Evolutionary conservation across 331 rosid genomes (phyloP).

Genomic region (Phaseolus coccineus): DNA sequence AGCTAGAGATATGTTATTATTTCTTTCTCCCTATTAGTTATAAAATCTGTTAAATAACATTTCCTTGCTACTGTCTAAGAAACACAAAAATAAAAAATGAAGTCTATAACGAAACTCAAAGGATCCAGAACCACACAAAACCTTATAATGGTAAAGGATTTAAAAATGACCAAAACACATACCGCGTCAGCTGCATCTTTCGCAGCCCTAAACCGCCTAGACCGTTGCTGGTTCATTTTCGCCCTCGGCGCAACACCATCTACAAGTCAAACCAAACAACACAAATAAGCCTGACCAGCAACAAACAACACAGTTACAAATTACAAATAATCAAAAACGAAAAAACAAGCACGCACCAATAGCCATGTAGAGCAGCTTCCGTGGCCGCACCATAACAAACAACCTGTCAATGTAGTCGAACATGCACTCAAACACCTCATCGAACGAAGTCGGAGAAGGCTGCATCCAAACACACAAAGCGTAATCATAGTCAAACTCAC

Average conservation of each 20-base stretch:
- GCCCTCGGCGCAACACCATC: constrained; percentile 99
- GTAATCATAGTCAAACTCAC: background rate
- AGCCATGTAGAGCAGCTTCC: constrained; percentile 97
- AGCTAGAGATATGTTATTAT: background rate
- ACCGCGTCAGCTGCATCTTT: constrained; percentile 96
- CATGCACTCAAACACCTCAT: constrained; percentile 94
- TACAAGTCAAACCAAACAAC: constrained; percentile 44
- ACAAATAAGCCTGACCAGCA: constrained; percentile 28
- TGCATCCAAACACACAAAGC: constrained; percentile 47
- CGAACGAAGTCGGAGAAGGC: constrained; percentile 87
- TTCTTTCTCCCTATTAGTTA: background rate
- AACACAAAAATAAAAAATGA: background rate
- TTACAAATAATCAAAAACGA: background rate
- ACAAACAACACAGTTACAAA: background rate
- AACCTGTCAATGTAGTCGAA: constrained; percentile 94
- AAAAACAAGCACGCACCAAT: constrained; percentile 71
- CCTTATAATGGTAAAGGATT: constrained; percentile 14
- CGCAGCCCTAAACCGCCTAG: constrained; percentile 94
- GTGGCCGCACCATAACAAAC: constrained; percentile 91
- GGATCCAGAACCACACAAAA: constrained; percentile 35
- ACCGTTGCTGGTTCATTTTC: constrained; percentile 96
- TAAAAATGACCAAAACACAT: constrained; percentile 52
- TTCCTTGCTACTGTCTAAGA: background rate
- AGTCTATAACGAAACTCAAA: background rate
- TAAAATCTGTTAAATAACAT: background rate